These are phyloP conservation scores for Fomitopsis betulina DNA, from an alignment of 1,284 basidiomycete species.

Conservation along the genomic window DNA sequence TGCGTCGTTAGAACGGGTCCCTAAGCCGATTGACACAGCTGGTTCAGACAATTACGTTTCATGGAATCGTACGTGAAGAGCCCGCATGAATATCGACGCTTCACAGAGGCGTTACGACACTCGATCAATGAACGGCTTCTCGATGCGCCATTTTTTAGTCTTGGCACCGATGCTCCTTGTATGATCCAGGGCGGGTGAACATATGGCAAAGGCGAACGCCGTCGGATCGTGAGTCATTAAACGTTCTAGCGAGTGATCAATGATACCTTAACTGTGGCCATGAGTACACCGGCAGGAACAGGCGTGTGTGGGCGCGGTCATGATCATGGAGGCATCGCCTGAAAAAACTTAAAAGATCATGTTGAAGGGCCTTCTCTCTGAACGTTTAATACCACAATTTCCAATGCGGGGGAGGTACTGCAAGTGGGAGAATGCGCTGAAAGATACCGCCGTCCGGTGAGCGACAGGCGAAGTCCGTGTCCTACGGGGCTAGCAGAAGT, in stretches of 20 bases:
- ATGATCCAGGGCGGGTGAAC: not conserved
- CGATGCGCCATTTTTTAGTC: not conserved
- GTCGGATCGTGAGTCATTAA: not conserved
- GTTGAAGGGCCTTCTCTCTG: not conserved
- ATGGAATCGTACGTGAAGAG: not conserved
- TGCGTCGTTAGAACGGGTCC: conserved; percentile 1
- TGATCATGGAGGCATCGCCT: not conserved
- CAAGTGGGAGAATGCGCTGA: not conserved
- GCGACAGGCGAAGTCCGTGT: not conserved
- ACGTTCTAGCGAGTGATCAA: not conserved
- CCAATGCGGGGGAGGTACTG: not conserved
- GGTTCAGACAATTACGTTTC: conserved; percentile 1
- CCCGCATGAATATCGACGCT: not conserved
- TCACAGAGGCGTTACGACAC: not conserved
- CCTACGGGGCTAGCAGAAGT: not conserved
- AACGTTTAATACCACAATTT: not conserved
- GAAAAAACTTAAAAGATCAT: not conserved
- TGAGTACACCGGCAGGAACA: conserved; percentile 67
- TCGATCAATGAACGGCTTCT: not conserved
- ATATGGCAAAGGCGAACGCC: not conserved
- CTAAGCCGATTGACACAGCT: not conserved
- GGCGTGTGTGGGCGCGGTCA: conserved; percentile 34
- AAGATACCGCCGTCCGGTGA: not conserved
- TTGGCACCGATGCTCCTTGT: not conserved
- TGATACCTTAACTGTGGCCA: conserved; percentile 20